Evolutionary conservation across 306 rosid species (phyloP), one percentile per base, ranked within the genome.

Genomic region (Dalbergia cultrata): DNA sequence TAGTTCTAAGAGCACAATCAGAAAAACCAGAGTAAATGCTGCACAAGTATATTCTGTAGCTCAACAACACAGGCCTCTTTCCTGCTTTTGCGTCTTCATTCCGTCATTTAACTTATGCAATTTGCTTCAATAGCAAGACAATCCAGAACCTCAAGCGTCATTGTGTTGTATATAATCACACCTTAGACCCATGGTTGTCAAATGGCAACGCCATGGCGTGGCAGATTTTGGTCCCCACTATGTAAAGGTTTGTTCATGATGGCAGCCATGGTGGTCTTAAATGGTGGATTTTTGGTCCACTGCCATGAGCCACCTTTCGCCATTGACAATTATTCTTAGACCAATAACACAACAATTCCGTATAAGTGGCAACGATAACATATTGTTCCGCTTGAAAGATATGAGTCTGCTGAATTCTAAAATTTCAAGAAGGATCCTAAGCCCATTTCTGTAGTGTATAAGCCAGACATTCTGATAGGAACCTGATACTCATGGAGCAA

Each of bases 1-100:
- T 52, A 81, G 74, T 56, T 81, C 54, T 56, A 66, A 22, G 61
- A 47, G 56, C 63, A 63, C 76, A 31, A 44, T 35, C 59, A 60
- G 80, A 54, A 44, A 83, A 81, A 56, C 19, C 33, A 77, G 64
- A 50, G 14, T 19, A 49, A 53, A 50, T 45, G 18, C 61, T 57
- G 39, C 57, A 56, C 59, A 52, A 77, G 54, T 56, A 70, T 16
- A 56, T 26, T 73, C 43, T 6, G 4, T 13, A 33, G 6, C 34
- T 64, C 62, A 64, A 43, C 50, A 65, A 37, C n/a, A 17, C 37
- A 26, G 56, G 61, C 22, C 69, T 59, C 56, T 75, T 67, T 58
- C 58, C 34, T 14, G 5, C 21, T 49, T 59, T 12, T 58, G 44
- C 17, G n/a, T 41, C 13, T 54, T 43, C 1, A 9, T 60, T 26